Conservation (phyloP, 2,329 filamentous ascomycete genomes). For the Talaromyces islandicus region DNA sequence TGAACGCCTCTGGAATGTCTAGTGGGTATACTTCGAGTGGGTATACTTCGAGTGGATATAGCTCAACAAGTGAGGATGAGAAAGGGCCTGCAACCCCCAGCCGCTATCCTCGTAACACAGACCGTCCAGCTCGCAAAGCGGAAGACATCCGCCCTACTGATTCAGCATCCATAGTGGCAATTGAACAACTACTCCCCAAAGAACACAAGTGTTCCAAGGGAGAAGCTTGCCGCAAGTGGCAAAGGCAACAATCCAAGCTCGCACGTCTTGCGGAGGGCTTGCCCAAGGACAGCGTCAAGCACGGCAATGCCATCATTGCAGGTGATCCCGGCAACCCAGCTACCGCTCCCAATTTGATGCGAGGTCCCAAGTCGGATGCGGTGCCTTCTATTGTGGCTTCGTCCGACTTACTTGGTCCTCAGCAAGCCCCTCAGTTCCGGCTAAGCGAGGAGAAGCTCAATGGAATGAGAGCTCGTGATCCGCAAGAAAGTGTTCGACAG, state of each 20-base stretch:
- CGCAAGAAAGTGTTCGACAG: conserved; percentile 87
- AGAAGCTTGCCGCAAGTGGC: conserved; percentile 76
- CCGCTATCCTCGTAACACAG: too few relatives aligned
- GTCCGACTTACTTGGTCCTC: conserved; percentile 78
- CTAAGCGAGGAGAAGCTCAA: conserved; percentile 70
- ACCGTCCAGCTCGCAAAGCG: too few relatives aligned
- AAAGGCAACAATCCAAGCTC: conserved; percentile 71
- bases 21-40: too few relatives aligned
- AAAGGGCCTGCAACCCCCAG: too few relatives aligned
- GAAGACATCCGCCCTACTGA: too few relatives aligned
- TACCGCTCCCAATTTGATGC: too few relatives aligned
- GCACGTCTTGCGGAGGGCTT: conserved; percentile 70
- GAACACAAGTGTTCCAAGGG: conserved; percentile 80
- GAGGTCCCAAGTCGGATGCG: conserved; percentile 62
- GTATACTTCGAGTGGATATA: too few relatives aligned
- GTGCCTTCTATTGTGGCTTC: conserved; percentile 83
- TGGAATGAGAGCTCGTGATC: conserved; percentile 65
- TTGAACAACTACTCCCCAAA: conserved; percentile 82
- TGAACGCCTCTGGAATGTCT: too few relatives aligned
- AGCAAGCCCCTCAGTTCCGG: conserved; percentile 54
- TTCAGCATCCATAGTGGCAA: conserved; percentile 85
- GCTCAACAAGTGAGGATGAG: too few relatives aligned
- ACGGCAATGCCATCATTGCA: too few relatives aligned
- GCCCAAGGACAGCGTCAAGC: conserved; percentile 63
- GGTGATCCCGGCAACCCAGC: too few relatives aligned